Conservation (phyloP, 2,329 filamentous ascomycete genomes). For the Fusarium camptoceras region DNA sequence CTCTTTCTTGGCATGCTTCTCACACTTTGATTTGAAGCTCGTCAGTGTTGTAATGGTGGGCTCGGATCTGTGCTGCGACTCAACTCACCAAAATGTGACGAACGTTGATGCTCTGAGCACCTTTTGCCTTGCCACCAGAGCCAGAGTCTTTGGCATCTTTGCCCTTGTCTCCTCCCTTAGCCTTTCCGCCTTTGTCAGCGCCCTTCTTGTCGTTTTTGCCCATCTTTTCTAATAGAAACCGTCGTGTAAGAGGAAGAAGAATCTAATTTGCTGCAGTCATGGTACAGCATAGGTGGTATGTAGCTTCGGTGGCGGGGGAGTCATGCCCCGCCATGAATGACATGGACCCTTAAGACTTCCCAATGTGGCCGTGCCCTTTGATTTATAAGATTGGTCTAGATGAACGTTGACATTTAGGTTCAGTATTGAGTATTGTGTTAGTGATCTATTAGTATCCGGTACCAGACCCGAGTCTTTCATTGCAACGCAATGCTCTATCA, state of each 20-base stretch:
- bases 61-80: background rate
- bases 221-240: constrained; percentile 44
- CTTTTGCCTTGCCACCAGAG: constrained; percentile 58
- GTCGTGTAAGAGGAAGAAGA: constrained; percentile 19
- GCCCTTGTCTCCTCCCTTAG: constrained; percentile 33
- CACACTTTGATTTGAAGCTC: constrained; percentile 61
- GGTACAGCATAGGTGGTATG: background rate
- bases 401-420: background rate
- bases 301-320: constrained; percentile 24
- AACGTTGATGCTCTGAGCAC: constrained; percentile 77
- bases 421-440: background rate
- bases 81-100: constrained; percentile 73
- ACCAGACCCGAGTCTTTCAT: background rate
- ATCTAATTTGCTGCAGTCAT: background rate
- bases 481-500: background rate
- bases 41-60: constrained; percentile 18
- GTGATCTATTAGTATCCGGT: constrained; percentile 8
- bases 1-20: constrained; percentile 82
- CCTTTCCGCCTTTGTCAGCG: constrained; percentile 52
- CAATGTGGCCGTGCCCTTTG: background rate
- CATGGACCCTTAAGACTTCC: constrained; percentile 29
- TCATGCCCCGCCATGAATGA: constrained; percentile 30
- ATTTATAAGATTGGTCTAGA: background rate
- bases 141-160: constrained; percentile 50
- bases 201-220: constrained; percentile 58